These are phyloP conservation scores for Coemansia sp. DNA, from an alignment of 192 early-diverging fungal genomes.

Conservation along the genomic window DNA sequence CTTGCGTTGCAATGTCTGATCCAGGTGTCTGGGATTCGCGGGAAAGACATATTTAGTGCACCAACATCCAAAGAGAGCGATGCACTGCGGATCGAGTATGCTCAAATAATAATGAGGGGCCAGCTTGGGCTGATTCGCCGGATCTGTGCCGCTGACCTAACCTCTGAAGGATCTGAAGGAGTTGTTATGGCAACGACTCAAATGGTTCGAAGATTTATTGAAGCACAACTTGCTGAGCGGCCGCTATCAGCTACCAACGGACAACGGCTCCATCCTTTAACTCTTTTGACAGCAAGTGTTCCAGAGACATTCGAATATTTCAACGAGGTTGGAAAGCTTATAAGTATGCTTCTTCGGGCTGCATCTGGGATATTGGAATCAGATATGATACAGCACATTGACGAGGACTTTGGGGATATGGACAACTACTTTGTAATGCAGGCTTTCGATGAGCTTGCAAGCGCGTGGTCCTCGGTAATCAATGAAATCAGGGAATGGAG, in stretches of 20 bases:
- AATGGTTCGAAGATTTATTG: conserved; percentile 52
- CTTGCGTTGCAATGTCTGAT: conserved; percentile 49
- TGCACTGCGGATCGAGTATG: conserved; percentile 34
- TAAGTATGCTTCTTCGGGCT: conserved; percentile 42
- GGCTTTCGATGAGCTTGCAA: conserved; percentile 55
- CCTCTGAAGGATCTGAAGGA: conserved; percentile 41
- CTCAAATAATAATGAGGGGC: conserved; percentile 39
- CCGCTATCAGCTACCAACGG: conserved; percentile 22
- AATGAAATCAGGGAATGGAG: conserved; percentile 42
- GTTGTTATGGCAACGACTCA: conserved; percentile 50
- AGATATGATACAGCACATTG: conserved; percentile 28
- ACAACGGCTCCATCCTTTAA: conserved; percentile 33
- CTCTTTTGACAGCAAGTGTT: conserved; percentile 34
- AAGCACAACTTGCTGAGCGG: conserved; percentile 46
- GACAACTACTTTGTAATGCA: conserved; percentile 58
- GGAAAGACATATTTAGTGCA: conserved; percentile 36
- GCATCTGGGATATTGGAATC: conserved; percentile 38
- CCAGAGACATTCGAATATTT: conserved; percentile 50
- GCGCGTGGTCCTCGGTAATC: conserved; percentile 46
- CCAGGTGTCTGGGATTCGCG: conserved; percentile 48
- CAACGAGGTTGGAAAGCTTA: conserved; percentile 47
- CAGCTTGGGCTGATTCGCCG: conserved; percentile 50
- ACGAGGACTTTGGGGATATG: conserved; percentile 53
- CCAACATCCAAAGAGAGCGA: conserved; percentile 22
- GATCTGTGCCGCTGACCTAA: conserved; percentile 45